phyloP scores from a whole-genome alignment of 2,329 filamentous ascomycete genomes.

The Graphiopsis chlorocephala region DNA sequence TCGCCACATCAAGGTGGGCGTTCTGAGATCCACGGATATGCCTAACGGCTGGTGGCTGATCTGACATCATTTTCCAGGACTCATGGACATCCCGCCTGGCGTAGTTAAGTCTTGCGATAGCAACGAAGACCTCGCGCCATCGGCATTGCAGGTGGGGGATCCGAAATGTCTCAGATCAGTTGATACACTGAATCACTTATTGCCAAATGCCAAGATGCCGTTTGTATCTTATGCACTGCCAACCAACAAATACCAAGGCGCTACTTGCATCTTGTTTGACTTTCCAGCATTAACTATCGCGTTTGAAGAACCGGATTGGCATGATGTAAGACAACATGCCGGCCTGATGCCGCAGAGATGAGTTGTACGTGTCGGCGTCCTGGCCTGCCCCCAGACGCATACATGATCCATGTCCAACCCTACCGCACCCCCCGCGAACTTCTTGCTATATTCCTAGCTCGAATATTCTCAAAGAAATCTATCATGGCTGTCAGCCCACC shows the following conservation, averaged over 20 bases:
- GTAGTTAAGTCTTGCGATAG: background rate
- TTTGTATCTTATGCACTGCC: slow-evolving; percentile 1
- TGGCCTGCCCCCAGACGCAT: background rate
- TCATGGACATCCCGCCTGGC: background rate
- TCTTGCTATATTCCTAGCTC: background rate
- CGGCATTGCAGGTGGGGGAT: slow-evolving; percentile 10
- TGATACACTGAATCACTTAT: background rate
- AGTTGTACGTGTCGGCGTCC: background rate
- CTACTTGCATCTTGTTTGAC: slow-evolving; percentile 7
- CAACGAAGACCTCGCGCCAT: background rate
- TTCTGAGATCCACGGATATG: background rate
- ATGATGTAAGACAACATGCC: slow-evolving; percentile 9
- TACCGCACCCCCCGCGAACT: background rate
- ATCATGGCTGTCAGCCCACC: slow-evolving; percentile 3
- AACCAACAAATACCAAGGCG: slow-evolving; percentile 10
- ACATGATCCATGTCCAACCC: no score
- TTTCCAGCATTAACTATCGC: background rate
- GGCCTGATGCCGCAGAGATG: background rate
- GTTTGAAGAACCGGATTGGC: background rate
- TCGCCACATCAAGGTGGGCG: background rate
- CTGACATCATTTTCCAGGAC: background rate
- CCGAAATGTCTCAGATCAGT: slow-evolving; percentile 7
- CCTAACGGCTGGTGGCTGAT: background rate
- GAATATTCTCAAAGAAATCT: background rate
- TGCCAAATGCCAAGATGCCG: background rate